Base-by-base conservation (phyloP, 495 filamentous ascomycete genomes). In the Penicillium bovifimosum region DNA sequence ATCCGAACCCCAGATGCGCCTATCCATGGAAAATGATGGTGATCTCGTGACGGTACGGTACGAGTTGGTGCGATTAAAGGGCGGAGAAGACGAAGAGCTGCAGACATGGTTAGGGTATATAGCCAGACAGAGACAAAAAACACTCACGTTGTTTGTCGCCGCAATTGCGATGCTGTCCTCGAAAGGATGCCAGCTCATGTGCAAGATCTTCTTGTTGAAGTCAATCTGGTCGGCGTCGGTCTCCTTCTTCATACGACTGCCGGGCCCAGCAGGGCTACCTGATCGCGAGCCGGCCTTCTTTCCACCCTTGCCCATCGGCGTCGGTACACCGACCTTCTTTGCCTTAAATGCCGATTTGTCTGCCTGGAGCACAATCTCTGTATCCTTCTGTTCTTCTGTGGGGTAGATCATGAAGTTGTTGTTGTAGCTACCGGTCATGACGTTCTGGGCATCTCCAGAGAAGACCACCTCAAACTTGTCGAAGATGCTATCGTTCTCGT, bases 321-420 rank as follows among this genome's bases (percentile, higher is more conserved):
- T 97, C 24, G 93, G 93, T 28, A 98, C 87, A 47, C 93, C 93
- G 52, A 98, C 91, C 76, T 97, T 98, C 84, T 98, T 98, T 16
- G 95, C 95, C 75, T 98, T 98, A 80, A 98, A 98, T 13, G 93
- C 93, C 32, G 90, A 95, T 73, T 98, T 98, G 70, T 98, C 93
- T 17, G 93, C 93, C 72, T 98, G 93, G 51, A 98, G 72, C 40
- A 98, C 93, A 39, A 98, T 90, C 72, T 98, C 93, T 6, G 92
- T 91, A 63, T 98, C 95, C 72, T 92, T 91, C 55, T 90, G 86
- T 6, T 90, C 88, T 59, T 96, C 91, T 29, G 91, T 93, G 1
- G 93, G 93, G 71, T 98, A 98, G 61, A 98, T 98, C 93, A 98
- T 98, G 78, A 98, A 98, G 74, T 98, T 98, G 74, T 98, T 98